Conservation (phyloP, 2,329 filamentous ascomycete genomes). For the Fusarium verticillioides region DNA sequence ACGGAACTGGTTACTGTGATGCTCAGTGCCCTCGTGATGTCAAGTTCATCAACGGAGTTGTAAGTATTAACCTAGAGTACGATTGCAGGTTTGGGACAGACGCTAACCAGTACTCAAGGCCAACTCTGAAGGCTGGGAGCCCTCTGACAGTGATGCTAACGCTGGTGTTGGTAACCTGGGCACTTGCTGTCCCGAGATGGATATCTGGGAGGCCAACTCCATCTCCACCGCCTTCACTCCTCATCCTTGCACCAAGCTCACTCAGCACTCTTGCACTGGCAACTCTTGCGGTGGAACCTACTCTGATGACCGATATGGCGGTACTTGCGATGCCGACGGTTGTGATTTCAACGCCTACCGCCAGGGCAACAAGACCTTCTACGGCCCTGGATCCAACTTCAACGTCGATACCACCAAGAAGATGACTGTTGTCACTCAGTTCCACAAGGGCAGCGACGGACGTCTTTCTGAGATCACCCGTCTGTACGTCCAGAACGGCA, state of each 20-base stretch:
- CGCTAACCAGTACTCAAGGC: slow-evolving; percentile 53
- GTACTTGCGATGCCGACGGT: slow-evolving; percentile 74
- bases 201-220: slow-evolving; percentile 73
- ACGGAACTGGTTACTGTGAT: slow-evolving; percentile 68
- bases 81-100: not conserved
- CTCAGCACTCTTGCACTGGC: slow-evolving; percentile 62
- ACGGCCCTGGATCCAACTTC: slow-evolving; percentile 63
- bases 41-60: slow-evolving; percentile 67
- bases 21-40: slow-evolving; percentile 64
- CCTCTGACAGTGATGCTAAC: slow-evolving; percentile 65
- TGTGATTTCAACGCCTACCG: slow-evolving; percentile 79
- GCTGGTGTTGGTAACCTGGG: slow-evolving; percentile 64
- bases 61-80: slow-evolving; percentile 38
- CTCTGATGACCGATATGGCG: slow-evolving; percentile 64
- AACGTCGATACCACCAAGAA: slow-evolving; percentile 69
- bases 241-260: slow-evolving; percentile 67
- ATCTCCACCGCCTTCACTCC: slow-evolving; percentile 73
- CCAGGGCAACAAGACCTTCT: slow-evolving; percentile 72
- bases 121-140: slow-evolving; percentile 63
- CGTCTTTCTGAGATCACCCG: slow-evolving; percentile 70
- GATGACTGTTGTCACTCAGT: slow-evolving; percentile 75
- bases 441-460: slow-evolving; percentile 61
- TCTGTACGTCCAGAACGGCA: slow-evolving; percentile 72
- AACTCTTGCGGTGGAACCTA: slow-evolving; percentile 65
- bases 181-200: slow-evolving; percentile 73